Percentiles rank a stretch among this genome's conserved stretches.
phyloP scores from a whole-genome alignment of 139 green algal genomes.

The Chlorella sp. region DNA sequence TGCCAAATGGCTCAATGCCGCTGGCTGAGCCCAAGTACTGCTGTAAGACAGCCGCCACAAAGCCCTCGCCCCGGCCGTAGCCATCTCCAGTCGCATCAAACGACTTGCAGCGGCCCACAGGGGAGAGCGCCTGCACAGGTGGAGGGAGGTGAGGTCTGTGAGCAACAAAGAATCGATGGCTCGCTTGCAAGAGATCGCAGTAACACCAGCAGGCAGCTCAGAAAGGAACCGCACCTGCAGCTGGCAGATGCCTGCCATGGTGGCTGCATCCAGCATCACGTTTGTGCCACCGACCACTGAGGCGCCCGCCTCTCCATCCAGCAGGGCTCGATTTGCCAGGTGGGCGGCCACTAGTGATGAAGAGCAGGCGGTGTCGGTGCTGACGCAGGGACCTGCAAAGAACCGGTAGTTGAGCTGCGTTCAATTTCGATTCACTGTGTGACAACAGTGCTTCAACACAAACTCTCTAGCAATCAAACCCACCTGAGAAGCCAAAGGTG shows the following conservation, averaged over 20 bases:
- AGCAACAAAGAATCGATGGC: no score
- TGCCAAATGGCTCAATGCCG: not conserved
- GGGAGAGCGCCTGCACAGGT: slow-evolving; percentile 50
- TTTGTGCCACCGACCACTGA: slow-evolving; percentile 48
- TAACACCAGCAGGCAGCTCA: no score
- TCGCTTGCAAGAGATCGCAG: no score
- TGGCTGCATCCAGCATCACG: slow-evolving; percentile 48
- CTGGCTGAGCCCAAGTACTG: not conserved
- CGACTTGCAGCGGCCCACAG: slow-evolving; percentile 59
- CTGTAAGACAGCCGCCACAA: slow-evolving; percentile 30
- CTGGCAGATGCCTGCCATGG: slow-evolving; percentile 49
- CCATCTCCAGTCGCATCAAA: slow-evolving; percentile 66
- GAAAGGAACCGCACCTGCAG: slow-evolving; percentile 3
- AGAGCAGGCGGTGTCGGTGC: slow-evolving; percentile 69
- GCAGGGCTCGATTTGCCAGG: slow-evolving; percentile 46
- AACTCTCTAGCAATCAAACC: no score
- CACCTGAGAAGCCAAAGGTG: slow-evolving; percentile 64
- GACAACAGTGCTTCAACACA: no score
- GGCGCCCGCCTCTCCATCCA: not conserved
- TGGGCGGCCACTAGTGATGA: slow-evolving; percentile 64
- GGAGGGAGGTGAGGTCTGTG: no score
- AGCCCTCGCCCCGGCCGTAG: slow-evolving; percentile 65
- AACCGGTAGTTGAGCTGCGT: no score
- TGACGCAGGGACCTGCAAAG: slow-evolving; percentile 49
- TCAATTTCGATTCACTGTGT: no score